Evolutionary conservation across 2,329 filamentous ascomycete species (phyloP).

Genomic region (Aspergillus arachidicola): DNA sequence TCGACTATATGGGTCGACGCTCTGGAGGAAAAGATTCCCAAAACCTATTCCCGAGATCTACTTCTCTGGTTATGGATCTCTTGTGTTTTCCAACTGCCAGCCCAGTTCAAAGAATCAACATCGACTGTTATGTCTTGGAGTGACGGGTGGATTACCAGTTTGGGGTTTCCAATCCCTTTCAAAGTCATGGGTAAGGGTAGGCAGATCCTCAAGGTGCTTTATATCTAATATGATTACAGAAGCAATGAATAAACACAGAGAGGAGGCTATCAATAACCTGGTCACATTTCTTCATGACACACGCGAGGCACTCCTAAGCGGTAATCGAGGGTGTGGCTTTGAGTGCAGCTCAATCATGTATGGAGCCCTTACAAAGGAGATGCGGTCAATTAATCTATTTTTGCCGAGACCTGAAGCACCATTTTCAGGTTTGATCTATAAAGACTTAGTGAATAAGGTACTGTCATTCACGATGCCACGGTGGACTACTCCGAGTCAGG

Average conservation of each 20-base stretch:
- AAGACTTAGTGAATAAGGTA: slow-evolving; percentile 8
- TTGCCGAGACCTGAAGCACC: slow-evolving; percentile 17
- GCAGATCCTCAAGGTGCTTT: neutral
- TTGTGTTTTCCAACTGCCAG: slow-evolving; percentile 21
- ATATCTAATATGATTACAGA: slow-evolving; percentile 9
- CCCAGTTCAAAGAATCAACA: slow-evolving; percentile 19
- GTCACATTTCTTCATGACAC: slow-evolving; percentile 15
- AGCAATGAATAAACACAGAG: slow-evolving; percentile 18
- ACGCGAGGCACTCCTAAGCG: slow-evolving; percentile 12
- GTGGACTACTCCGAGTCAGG: slow-evolving; percentile 1
- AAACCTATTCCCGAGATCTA: slow-evolving; percentile 9
- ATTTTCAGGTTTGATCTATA: slow-evolving; percentile 14
- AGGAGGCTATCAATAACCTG: slow-evolving; percentile 14
- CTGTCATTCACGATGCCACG: slow-evolving; percentile 15
- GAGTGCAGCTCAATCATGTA: slow-evolving; percentile 30
- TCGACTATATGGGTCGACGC: neutral
- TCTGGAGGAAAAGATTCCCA: slow-evolving; percentile 4
- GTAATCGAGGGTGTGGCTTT: slow-evolving; percentile 21
- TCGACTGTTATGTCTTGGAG: slow-evolving; percentile 21
- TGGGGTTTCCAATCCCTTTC: slow-evolving; percentile 25
- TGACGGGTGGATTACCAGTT: slow-evolving; percentile 11
- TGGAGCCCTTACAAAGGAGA: slow-evolving; percentile 21
- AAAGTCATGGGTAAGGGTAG: slow-evolving; percentile 18
- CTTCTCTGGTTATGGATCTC: slow-evolving; percentile 17
- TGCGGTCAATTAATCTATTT: slow-evolving; percentile 16